These are phyloP conservation scores for Mortierella sp. DNA, from an alignment of 371 early-diverging fungal species.

Conservation along the genomic window DNA sequence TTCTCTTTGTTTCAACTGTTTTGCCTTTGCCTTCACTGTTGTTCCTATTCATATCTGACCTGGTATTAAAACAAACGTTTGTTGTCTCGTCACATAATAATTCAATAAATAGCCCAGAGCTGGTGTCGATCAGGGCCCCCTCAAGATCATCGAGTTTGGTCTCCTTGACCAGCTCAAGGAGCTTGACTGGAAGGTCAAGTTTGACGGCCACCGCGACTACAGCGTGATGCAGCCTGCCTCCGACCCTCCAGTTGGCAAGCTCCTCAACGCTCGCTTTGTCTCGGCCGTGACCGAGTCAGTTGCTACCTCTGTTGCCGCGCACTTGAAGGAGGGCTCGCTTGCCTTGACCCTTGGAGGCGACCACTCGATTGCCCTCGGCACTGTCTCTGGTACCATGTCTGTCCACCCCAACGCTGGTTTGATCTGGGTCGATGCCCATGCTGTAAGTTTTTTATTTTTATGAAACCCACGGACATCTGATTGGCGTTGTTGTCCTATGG, in stretches of 20 bases:
- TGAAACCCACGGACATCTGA: neutral
- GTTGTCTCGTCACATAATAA: neutral
- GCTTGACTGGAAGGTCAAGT: slow-evolving; percentile 85
- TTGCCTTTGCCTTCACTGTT: neutral
- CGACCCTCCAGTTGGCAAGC: slow-evolving; percentile 80
- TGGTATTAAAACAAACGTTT: neutral
- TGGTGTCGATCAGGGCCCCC: slow-evolving; percentile 94
- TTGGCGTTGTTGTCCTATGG: neutral
- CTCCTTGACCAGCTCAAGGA: slow-evolving; percentile 85
- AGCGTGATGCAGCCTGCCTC: slow-evolving; percentile 66
- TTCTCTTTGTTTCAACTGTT: neutral
- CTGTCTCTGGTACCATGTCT: slow-evolving; percentile 85
- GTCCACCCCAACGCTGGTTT: slow-evolving; percentile 91
- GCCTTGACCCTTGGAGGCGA: slow-evolving; percentile 97
- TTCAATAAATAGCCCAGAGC: slow-evolving; percentile 72
- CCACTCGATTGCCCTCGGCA: slow-evolving; percentile 94
- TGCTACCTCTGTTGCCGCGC: slow-evolving; percentile 72
- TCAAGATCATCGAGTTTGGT: slow-evolving; percentile 86
- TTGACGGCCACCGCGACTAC: slow-evolving; percentile 76
- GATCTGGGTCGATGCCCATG: slow-evolving; percentile 98
- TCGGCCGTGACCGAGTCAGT: slow-evolving; percentile 83
- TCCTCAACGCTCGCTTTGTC: slow-evolving; percentile 91
- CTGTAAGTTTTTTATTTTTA: slow-evolving; percentile 70
- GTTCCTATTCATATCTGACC: neutral
- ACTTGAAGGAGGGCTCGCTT: slow-evolving; percentile 78